Percentiles rank a stretch among this genome's conserved stretches.
Evolutionary conservation across 2,329 filamentous ascomycete genomes (phyloP).

Genomic region (Xylaria sp.): DNA sequence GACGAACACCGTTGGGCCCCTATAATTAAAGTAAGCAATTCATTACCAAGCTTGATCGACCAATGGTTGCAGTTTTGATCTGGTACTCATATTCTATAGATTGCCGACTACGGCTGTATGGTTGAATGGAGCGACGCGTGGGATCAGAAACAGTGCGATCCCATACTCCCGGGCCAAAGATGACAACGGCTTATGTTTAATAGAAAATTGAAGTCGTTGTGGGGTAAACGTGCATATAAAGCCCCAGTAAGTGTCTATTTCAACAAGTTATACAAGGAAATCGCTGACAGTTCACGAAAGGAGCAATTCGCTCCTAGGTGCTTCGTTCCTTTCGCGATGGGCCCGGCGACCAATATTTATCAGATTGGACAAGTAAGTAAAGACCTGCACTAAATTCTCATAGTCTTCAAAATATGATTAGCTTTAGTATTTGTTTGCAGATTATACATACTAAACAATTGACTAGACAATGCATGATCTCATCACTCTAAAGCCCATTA

Average conservation of each 20-base stretch:
- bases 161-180: not conserved
- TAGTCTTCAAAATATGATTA: not conserved
- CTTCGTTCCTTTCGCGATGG: not conserved
- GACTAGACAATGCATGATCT: constrained; percentile 33
- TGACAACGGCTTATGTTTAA: constrained; percentile 4
- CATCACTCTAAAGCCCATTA: not conserved
- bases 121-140: constrained; percentile 24
- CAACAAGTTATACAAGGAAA: not conserved
- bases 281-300: constrained; percentile 14
- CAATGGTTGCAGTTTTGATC: not conserved
- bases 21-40: constrained; percentile 13
- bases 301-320: constrained; percentile 9
- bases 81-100: constrained; percentile 21
- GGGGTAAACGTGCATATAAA: constrained; percentile 18
- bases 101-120: constrained; percentile 36
- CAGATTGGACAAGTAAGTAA: constrained; percentile 31
- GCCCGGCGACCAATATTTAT: constrained; percentile 24
- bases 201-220: constrained; percentile 15
- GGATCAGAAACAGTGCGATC: constrained; percentile 1
- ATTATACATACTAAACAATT: not conserved
- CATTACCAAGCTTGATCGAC: not conserved
- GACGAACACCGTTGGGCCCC: constrained; percentile 12
- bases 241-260: constrained; percentile 21
- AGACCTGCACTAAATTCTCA: not conserved
- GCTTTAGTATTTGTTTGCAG: not conserved